A percentile compares a stretch with the other conserved stretches of the same genome.
Conservation (phyloP, 2,329 filamentous ascomycete species). For the Didymella segeticola region DNA sequence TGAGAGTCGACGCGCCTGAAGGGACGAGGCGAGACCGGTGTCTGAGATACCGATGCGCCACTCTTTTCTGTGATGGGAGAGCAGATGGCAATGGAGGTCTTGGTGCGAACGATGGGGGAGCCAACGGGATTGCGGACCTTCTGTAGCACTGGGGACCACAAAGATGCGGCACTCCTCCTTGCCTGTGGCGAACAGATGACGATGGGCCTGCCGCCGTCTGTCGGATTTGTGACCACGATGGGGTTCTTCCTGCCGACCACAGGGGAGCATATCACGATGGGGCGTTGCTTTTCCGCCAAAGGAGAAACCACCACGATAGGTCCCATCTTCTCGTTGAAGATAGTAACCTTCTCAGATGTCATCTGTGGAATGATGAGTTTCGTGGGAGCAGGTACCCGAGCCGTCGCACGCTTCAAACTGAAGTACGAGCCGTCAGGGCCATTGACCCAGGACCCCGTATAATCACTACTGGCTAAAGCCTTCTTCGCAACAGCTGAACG, state of each 20-base stretch:
- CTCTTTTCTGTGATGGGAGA: slow-evolving; percentile 23
- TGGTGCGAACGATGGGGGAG: slow-evolving; percentile 29
- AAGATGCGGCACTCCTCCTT: slow-evolving; percentile 18
- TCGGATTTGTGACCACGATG: slow-evolving; percentile 29
- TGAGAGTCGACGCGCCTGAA: slow-evolving; percentile 28
- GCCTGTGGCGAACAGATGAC: slow-evolving; percentile 30
- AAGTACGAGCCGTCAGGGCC: slow-evolving; percentile 37
- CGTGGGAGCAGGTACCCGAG: slow-evolving; percentile 4
- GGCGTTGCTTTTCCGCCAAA: slow-evolving; percentile 29
- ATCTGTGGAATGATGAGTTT: slow-evolving; percentile 24
- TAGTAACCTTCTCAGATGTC: slow-evolving; percentile 26
- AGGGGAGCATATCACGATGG: slow-evolving; percentile 34
- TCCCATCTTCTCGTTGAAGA: slow-evolving; percentile 32
- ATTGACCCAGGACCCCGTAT: slow-evolving; percentile 36
- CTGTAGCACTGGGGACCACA: slow-evolving; percentile 28
- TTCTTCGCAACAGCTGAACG: slow-evolving; percentile 35
- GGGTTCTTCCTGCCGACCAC: slow-evolving; percentile 32
- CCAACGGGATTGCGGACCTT: slow-evolving; percentile 32
- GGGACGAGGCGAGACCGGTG: slow-evolving; percentile 15
- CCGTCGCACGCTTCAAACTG: slow-evolving; percentile 27
- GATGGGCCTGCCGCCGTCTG: slow-evolving; percentile 26
- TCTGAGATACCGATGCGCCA: slow-evolving; percentile 11
- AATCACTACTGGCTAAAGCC: slow-evolving; percentile 28
- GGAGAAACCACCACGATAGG: slow-evolving; percentile 30
- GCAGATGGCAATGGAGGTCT: slow-evolving; percentile 28